Conservation (phyloP, 1,284 basidiomycete species). For the Polyporus tsugae region DNA sequence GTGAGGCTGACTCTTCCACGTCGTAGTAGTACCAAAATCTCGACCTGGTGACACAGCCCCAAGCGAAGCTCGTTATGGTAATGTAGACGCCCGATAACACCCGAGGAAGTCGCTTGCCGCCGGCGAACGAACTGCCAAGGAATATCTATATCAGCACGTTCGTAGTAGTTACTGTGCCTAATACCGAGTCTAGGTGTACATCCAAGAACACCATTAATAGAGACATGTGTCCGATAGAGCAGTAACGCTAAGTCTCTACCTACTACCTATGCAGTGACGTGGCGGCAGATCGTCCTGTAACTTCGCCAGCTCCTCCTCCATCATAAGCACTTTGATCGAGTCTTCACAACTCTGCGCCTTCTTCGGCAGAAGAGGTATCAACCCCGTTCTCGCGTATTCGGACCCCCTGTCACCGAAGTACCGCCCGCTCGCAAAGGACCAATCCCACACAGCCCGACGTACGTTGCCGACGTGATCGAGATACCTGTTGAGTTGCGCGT, state of each 20-base stretch:
- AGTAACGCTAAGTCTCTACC: too few species aligned
- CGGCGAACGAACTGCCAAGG: too few species aligned
- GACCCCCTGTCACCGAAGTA: conserved; percentile 44
- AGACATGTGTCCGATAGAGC: too few species aligned
- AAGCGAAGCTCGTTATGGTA: neutral
- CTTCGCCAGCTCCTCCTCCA: conserved; percentile 9
- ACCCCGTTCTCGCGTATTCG: conserved; percentile 28
- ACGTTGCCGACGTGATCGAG: conserved; percentile 39
- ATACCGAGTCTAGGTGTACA: too few species aligned
- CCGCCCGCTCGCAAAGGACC: conserved; percentile 45
- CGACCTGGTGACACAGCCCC: neutral
- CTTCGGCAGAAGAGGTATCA: conserved; percentile 20
- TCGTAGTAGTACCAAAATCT: too few species aligned
- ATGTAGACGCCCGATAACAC: neutral
- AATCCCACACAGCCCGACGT: conserved; percentile 43
- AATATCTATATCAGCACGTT: too few species aligned
- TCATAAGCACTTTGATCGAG: neutral
- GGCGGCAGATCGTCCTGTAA: neutral
- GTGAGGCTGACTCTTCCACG: neutral
- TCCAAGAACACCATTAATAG: too few species aligned
- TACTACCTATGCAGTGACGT: too few species aligned
- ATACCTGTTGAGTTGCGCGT: conserved; percentile 36
- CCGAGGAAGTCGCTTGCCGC: neutral
- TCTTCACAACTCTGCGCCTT: neutral
- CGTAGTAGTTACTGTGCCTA: too few species aligned